These are phyloP conservation scores for Ceratocystis alfenasii DNA, from an alignment of 2,329 filamentous ascomycete species.

Conservation along the genomic window DNA sequence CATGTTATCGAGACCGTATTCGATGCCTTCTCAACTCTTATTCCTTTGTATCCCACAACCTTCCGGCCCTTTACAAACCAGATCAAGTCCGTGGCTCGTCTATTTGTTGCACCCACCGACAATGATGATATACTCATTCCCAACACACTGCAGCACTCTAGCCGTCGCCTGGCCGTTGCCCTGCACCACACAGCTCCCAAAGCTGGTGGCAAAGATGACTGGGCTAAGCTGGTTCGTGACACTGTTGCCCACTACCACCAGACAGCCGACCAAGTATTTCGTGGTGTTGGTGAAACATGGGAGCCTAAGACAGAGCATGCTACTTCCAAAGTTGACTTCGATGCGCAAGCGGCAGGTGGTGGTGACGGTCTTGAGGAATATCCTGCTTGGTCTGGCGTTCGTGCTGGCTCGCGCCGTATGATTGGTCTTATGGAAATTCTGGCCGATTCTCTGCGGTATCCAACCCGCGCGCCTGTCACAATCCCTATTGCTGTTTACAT, in stretches of 20 bases:
- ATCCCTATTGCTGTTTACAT: conserved; percentile 56
- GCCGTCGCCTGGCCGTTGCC: conserved; percentile 55
- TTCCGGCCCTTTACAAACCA: conserved; percentile 65
- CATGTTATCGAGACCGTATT: conserved; percentile 55
- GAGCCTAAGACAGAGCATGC: conserved; percentile 49
- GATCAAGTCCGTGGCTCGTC: conserved; percentile 48
- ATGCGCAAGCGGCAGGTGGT: conserved; percentile 39
- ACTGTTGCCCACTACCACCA: conserved; percentile 54
- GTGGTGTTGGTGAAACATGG: conserved; percentile 72
- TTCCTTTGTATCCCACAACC: conserved; percentile 72
- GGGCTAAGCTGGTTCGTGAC: conserved; percentile 53
- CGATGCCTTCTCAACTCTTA: conserved; percentile 56
- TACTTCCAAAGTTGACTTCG: conserved; percentile 34
- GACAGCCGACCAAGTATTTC: conserved; percentile 65
- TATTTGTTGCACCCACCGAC: conserved; percentile 52
- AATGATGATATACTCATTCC: conserved; percentile 40
- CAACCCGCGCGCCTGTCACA: conserved; percentile 53
- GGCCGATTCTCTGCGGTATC: conserved; percentile 47
- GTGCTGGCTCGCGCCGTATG: conserved; percentile 59
- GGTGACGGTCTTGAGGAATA: conserved; percentile 38
- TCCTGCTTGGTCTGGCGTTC: conserved; percentile 62
- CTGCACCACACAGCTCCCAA: conserved; percentile 74
- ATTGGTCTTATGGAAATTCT: conserved; percentile 54
- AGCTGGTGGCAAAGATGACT: conserved; percentile 63
- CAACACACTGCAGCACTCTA: conserved; percentile 41